These are phyloP conservation scores for Zalaria obscura DNA, from an alignment of 2,329 filamentous ascomycete genomes.

Conservation along the genomic window DNA sequence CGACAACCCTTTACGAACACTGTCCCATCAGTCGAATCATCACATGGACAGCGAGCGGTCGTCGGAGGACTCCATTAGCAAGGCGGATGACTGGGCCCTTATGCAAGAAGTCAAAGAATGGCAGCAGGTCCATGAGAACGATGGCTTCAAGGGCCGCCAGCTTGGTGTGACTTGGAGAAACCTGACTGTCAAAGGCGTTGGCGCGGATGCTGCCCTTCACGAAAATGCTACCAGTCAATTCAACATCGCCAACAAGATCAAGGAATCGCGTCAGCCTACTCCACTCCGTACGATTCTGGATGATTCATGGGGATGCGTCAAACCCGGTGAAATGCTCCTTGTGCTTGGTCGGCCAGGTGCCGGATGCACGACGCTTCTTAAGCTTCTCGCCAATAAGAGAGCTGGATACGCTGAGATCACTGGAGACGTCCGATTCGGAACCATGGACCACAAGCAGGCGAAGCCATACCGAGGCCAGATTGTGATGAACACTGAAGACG, in stretches of 20 bases:
- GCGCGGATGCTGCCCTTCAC: slow-evolving; percentile 48
- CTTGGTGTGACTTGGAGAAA: slow-evolving; percentile 53
- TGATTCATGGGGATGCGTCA: slow-evolving; percentile 47
- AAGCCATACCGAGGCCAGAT: slow-evolving; percentile 30
- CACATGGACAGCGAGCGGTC: slow-evolving; percentile 4
- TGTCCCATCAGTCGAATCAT: slow-evolving; percentile 1
- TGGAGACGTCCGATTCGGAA: slow-evolving; percentile 37
- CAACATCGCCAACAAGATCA: slow-evolving; percentile 31
- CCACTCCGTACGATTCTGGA: slow-evolving; percentile 52
- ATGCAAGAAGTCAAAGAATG: slow-evolving; percentile 33
- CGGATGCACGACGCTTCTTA: slow-evolving; percentile 58
- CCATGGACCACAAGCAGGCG: slow-evolving; percentile 26
- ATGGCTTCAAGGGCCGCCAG: slow-evolving; percentile 33
- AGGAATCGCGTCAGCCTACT: slow-evolving; percentile 29
- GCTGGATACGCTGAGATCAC: slow-evolving; percentile 17
- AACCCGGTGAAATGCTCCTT: slow-evolving; percentile 37
- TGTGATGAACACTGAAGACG: slow-evolving; percentile 32
- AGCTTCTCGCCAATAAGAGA: slow-evolving; percentile 51
- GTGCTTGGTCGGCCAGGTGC: slow-evolving; percentile 33
- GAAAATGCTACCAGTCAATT: slow-evolving; percentile 41
- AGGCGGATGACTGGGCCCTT: slow-evolving; percentile 33
- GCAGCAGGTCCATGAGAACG: slow-evolving; percentile 28
- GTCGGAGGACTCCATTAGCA: slow-evolving; percentile 12
- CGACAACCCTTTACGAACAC: slow-evolving; percentile 3
- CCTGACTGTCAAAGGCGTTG: slow-evolving; percentile 48